phyloP scores from a whole-genome alignment of 768 basidiomycete genomes.

The Dentipellis fragilis region DNA sequence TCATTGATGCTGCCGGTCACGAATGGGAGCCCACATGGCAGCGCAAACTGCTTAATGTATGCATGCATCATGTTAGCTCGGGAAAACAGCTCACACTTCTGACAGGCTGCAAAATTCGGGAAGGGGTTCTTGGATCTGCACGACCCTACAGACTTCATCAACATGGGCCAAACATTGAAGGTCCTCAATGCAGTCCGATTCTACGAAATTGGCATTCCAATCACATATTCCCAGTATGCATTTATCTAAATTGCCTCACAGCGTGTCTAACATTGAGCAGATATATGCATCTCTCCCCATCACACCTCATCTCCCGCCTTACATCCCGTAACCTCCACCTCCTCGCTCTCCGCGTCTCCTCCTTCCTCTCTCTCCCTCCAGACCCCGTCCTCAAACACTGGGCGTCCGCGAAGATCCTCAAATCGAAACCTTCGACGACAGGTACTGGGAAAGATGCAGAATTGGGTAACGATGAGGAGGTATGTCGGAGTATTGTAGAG shows the following conservation, averaged over 20 bases:
- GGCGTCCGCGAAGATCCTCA: conserved; percentile 87
- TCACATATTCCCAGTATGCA: conserved; percentile 78
- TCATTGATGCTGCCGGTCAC: conserved; percentile 86
- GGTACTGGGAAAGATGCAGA: conserved; percentile 45
- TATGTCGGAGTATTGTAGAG: conserved; percentile 77
- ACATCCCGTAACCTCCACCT: conserved; percentile 85
- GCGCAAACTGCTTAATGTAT: conserved; percentile 70
- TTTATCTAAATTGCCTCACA: conserved; percentile 1
- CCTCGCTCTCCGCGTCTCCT: conserved; percentile 83
- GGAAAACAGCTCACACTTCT: too few relatives aligned
- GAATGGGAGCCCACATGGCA: conserved; percentile 93
- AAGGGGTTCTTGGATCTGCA: conserved; percentile 88
- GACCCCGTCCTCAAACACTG: conserved; percentile 89
- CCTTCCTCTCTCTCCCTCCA: conserved; percentile 73
- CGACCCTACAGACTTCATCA: conserved; percentile 85
- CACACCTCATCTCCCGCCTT: conserved; percentile 72
- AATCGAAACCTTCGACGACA: conserved; percentile 49
- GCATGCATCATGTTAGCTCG: too few relatives aligned
- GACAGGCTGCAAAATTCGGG: conserved; percentile 92
- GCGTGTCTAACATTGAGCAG: conserved; percentile 28
- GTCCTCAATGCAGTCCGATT: conserved; percentile 89
- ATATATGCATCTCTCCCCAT: conserved; percentile 72
- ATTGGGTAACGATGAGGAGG: conserved; percentile 59
- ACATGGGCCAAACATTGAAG: conserved; percentile 86
- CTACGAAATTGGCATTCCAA: conserved; percentile 87